Base-by-base conservation (phyloP, 345 rosid genomes). In the Kernera saxatilis region DNA sequence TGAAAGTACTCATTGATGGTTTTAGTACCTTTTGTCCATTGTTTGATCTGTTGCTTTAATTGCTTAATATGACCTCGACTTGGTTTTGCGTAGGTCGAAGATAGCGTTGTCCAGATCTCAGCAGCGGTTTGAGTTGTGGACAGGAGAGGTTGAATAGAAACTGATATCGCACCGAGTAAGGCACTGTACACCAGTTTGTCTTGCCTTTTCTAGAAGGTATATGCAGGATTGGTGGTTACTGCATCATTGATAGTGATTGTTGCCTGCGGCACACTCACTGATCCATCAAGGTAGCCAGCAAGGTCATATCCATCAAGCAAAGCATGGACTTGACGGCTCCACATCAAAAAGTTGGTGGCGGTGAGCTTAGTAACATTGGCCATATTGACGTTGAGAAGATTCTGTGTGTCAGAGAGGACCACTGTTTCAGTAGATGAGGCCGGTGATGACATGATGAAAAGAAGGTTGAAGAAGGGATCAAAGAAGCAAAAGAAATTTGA, bases 161-260 rank as follows among this genome's bases (percentile, higher is more conserved):
- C 1, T 0, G 48, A 1, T 0, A 43, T 43, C 0, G 48, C 48
- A 0, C 48, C 48, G 0, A 43, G 3, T 0, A 43, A 1, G 0
- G 22, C 48, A 17, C 22, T 43, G 11, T 17, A 43, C 0, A 43
- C 17, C 1, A 43, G 48, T 0, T 17, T 18, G 2, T 40, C 45
- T 5, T 40, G 45, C 0, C 45, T 6, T 5, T 40, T 15, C 8
- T 7, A 15, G 2, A 15, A 3, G 1, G 18, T 40, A 1, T 14
- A n/a, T 0, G 0, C 45, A 5, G 45, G 18, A 15, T 40, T 40
- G 0, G 5, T 3, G 0, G 45, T 40, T 7, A 5, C 8, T 0
- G 2, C 18, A 1, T 3, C 45, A 1, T 5, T n/a, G 1, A 8
- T n/a, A 1, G 3, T 40, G 45, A 40, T 1, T 2, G 45, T n/a